A percentile compares a stretch with the other conserved stretches of the same genome.
Evolutionary conservation across 805 yeast species (phyloP).

Genomic region (Pichia eremophila): DNA sequence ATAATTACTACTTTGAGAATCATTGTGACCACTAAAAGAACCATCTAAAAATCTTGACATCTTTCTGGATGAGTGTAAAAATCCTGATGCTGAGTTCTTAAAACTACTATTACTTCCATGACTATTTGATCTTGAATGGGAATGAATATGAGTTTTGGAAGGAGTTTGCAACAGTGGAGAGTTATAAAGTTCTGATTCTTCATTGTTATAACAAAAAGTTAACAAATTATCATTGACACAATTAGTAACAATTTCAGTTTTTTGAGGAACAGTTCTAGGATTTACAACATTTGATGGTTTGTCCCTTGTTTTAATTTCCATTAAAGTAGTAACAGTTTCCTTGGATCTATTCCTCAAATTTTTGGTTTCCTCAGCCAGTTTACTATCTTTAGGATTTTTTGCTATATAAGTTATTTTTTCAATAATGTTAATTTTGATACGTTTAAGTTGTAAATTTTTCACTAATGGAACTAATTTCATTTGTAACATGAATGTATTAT

Average conservation of each 20-base stretch:
- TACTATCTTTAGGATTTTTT: not conserved
- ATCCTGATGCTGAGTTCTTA: not conserved
- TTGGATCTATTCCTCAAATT: slow-evolving; percentile 25
- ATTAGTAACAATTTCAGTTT: slow-evolving; percentile 51
- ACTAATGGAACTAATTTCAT: slow-evolving; percentile 59
- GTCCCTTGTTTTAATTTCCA: slow-evolving; percentile 55
- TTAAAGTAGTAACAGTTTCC: slow-evolving; percentile 49
- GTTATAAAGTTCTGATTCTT: slow-evolving; percentile 4
- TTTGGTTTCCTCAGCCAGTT: not conserved
- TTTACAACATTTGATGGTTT: slow-evolving; percentile 21
- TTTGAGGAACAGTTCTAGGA: slow-evolving; percentile 20
- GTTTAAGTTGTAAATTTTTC: slow-evolving; percentile 51
- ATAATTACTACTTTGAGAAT: not conserved
- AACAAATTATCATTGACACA: slow-evolving; percentile 54
- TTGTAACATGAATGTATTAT: slow-evolving; percentile 35
- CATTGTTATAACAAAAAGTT: slow-evolving; percentile 41
- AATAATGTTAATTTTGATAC: slow-evolving; percentile 55
- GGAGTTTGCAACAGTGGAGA: not conserved
- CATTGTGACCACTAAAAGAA: not conserved
- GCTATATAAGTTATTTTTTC: slow-evolving; percentile 53
- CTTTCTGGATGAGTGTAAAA: slow-evolving; percentile 4
- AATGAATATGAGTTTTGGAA: not conserved
- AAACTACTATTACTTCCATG: not conserved
- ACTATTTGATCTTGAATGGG: not conserved
- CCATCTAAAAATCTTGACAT: slow-evolving; percentile 17